These are phyloP conservation scores for Penstemon davidsonii DNA, from an alignment of 257 asterid genomes.

Conservation along the genomic window DNA sequence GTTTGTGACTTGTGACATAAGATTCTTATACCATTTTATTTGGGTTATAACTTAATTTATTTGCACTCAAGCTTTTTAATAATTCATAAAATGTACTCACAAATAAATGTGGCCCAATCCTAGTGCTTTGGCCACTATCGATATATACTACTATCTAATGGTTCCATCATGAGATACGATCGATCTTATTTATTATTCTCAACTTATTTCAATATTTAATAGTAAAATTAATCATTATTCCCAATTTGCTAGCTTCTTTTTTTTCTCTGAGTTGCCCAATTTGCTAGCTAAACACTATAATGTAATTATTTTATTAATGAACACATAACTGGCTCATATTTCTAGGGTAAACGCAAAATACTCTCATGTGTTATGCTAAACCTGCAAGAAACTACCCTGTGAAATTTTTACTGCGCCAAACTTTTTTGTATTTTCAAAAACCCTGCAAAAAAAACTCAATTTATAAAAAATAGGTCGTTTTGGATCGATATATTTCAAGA, in stretches of 20 bases:
- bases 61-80: not conserved
- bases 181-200: conserved; percentile 3
- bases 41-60: not conserved
- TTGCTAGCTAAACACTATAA: not conserved
- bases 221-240: not conserved
- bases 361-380: too few species aligned
- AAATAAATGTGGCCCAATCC: not conserved
- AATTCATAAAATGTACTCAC: not conserved
- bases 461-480: too few species aligned
- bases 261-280: too few species aligned
- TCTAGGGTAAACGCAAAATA: too few species aligned
- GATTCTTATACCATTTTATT: not conserved
- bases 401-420: too few species aligned
- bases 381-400: too few species aligned
- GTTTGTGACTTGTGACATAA: not conserved
- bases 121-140: conserved; percentile 15
- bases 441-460: too few species aligned
- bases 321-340: not conserved
- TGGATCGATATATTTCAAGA: too few species aligned
- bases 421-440: too few species aligned
- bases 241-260: not conserved
- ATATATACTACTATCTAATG: not conserved
- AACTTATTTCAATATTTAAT: not conserved
- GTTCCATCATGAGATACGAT: not conserved
- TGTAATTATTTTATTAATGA: not conserved